Percentiles rank a stretch among this genome's conserved stretches.
These are phyloP conservation scores for Stephanodiscus minutulus DNA, from an alignment of 108 stramenopile genomes.

Conservation along the genomic window DNA sequence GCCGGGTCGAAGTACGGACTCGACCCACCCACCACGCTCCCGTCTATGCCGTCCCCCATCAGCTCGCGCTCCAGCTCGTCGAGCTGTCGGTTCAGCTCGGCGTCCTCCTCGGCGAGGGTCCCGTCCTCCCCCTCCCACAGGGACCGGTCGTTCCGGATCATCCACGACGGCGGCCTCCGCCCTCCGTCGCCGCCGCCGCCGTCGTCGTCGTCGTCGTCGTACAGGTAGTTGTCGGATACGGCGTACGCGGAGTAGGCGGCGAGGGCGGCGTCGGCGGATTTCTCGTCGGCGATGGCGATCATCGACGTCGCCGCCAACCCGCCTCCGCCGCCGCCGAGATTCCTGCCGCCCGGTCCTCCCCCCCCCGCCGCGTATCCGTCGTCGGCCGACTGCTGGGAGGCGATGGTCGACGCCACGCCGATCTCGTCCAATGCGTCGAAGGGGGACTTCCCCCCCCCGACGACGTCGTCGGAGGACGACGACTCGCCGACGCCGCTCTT, in stretches of 20 bases:
- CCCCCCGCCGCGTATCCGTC: constrained; percentile 20
- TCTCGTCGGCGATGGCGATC: constrained; percentile 37
- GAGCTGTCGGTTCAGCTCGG: constrained; percentile 48
- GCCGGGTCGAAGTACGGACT: constrained; percentile 46
- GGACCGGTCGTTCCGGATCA: constrained; percentile 26
- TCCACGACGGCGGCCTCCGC: constrained; percentile 9
- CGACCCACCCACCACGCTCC: constrained; percentile 45
- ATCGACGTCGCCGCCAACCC: constrained; percentile 34
- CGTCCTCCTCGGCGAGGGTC: constrained; percentile 49
- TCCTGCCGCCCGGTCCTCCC: constrained; percentile 13
- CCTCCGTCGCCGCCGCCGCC: constrained; percentile 24
- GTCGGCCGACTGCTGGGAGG: constrained; percentile 2
- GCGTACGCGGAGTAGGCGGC: constrained; percentile 56
- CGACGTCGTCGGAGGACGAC: neutral
- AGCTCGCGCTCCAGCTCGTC: constrained; percentile 54
- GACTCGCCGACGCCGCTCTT: constrained; percentile 31
- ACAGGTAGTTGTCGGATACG: constrained; percentile 74
- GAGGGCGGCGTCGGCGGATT: constrained; percentile 64
- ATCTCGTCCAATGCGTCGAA: constrained; percentile 32
- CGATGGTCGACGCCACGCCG: constrained; percentile 18
- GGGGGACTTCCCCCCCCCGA: constrained; percentile 8
- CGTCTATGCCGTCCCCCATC: constrained; percentile 45
- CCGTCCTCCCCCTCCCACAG: constrained; percentile 44
- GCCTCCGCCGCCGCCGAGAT: neutral
- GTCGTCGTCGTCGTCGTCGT: constrained; percentile 55